Evolutionary conservation across 2,329 filamentous ascomycete species (phyloP), one percentile per base, ranked within the genome.

Genomic region (Raffaelea arxii): DNA sequence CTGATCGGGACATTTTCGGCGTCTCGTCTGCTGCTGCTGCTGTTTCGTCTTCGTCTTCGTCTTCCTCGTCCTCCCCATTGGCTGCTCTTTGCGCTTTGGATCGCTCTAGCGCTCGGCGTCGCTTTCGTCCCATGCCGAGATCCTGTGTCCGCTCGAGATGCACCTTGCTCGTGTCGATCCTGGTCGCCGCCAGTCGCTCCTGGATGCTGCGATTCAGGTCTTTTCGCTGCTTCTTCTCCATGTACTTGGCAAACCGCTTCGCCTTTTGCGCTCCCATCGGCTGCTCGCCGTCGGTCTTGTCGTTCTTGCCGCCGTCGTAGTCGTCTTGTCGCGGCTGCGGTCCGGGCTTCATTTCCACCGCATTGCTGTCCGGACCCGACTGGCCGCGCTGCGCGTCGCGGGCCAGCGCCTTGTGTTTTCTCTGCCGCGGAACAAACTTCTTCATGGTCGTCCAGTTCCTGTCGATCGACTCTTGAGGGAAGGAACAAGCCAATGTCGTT

Each of bases 161-260:
- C n/a, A n/a, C n/a, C n/a, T n/a, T n/a, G 51, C 77, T 86, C 1
- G 87, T 94, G 60, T 97, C 90, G 54, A 92, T 77, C 58, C 84
- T 89, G 46, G 79, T 75, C 50, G 79, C 74, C 18, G 86, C 86
- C 23, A 98, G 74, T 61, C 92, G 90, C 59, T 86, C 85, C 56
- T 97, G 73, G 25, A 98, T 70, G 47, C 81, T 84, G 24, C 86
- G 73, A 58, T 87, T 94, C 63, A 97, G 91, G 60, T 98, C 92
- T 63, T 94, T 96, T 63, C 82, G 86, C 40, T 98, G 71, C 72
- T 98, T 98, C 49, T 77, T 92, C 58, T 97, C 90, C 53, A 83
- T 80, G 59, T 82, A 83, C 58, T 83, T 83, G 52, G 82, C 79
- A 35, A 83, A 59, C 2, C 80, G 71, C 65, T 83, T 82, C 6